Base-by-base conservation (phyloP, 1,284 basidiomycete species). In the Pseudozyma sp. region DNA sequence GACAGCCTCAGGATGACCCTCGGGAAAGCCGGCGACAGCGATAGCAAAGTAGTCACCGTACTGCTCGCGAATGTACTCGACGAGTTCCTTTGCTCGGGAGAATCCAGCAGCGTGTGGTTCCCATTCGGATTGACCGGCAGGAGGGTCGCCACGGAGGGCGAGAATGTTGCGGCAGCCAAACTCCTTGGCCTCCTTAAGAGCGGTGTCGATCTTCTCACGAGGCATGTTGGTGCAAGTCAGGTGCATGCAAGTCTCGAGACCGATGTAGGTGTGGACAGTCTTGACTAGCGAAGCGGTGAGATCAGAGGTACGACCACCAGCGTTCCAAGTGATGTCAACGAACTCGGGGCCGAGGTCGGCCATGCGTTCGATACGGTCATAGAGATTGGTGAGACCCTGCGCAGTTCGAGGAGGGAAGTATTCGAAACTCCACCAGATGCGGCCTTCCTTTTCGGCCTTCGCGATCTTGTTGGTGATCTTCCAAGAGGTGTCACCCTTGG, bases 241-340 rank as follows among this genome's bases (percentile, higher is more conserved):
- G 54, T 85, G 83, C 83, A 85, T 85, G 66, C 83, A 85, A 21
- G 83, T 85, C 66, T 85, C 83, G 49, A 85, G 70, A 35, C 83
- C 83, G 44, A 85, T 79, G 76, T 85, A 84, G 42, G 80, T 78
- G 56, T 85, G 83, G n/a, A 85, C 82, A 48, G 94, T 95, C 87
- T 96, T 95, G 77, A 99, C 95, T 87, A 99, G 92, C 83, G 95
- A 81, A 35, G 85, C 82, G 16, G 86, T 87, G 31, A 86, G 80
- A 54, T 87, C 86, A 3, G 85, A 85, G 18, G 95, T 96, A 70
- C 95, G 90, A 62, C 95, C 95, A 59, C 95, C 95, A 52, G 95
- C 95, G 86, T 97, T 96, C 95, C 93, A 98, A 85, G 95, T 99
- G 83, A 99, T 97, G 86, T 99, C 95, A 81, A 98, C 93, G 84